Evolutionary conservation across 2,329 filamentous ascomycete genomes (phyloP).

Genomic region (Hymenoscyphus infarciens): DNA sequence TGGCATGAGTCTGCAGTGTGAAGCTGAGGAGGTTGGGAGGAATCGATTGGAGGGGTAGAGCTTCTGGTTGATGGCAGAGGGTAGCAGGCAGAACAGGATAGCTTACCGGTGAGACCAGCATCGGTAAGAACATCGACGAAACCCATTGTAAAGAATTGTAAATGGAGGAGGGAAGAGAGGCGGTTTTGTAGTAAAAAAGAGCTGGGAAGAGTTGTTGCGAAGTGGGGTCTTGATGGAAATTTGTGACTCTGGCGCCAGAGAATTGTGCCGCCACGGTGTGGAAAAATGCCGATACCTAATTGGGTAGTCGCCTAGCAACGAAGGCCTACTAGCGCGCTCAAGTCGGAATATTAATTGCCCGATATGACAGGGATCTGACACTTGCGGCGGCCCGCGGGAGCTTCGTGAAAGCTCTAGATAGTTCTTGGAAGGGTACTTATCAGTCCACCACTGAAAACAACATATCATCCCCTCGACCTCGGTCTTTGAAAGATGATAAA

Average conservation of each 20-base stretch:
- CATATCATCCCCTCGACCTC: not conserved
- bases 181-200: slow-evolving; percentile 2
- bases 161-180: not conserved
- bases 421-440: not conserved
- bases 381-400: not conserved
- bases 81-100: not conserved
- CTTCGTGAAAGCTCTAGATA: slow-evolving; percentile 2
- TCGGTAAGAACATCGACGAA: slow-evolving; percentile 66
- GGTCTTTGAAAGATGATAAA: slow-evolving; percentile 12
- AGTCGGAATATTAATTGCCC: not conserved
- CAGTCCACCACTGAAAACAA: not conserved
- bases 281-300: not conserved
- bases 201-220: not conserved
- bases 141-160: slow-evolving; percentile 49
- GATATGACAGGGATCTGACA: not conserved
- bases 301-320: not conserved
- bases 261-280: slow-evolving; percentile 3
- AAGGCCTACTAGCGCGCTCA: not conserved
- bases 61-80: slow-evolving; percentile 9
- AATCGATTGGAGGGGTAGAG: slow-evolving; percentile 2
- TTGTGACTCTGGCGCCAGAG: slow-evolving; percentile 1
- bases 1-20: not conserved
- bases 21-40: not conserved
- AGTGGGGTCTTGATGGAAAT: slow-evolving; percentile 4
- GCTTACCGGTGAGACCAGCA: slow-evolving; percentile 56